Percentiles rank a stretch among this genome's conserved stretches.
These are phyloP conservation scores for Boletus tylopilopsis DNA, from an alignment of 768 basidiomycete species.

Conservation along the genomic window DNA sequence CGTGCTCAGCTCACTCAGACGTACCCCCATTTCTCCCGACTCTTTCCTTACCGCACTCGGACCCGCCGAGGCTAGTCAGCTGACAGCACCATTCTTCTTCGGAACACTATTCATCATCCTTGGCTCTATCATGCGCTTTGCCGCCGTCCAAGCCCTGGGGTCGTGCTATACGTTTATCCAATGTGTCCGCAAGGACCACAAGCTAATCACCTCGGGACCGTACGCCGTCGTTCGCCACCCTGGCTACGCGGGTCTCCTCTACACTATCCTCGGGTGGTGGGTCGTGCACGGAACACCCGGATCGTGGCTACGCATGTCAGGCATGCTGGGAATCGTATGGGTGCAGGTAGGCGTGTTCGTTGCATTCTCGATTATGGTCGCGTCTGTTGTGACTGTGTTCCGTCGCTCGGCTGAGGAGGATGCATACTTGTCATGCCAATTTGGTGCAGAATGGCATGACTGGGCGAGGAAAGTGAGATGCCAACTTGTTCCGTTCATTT, in stretches of 20 bases:
- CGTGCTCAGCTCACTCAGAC: background rate
- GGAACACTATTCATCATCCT: conserved; percentile 1
- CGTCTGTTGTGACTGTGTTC: background rate
- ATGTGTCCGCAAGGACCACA: conserved; percentile 17
- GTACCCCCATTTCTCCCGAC: background rate
- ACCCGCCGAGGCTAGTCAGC: conserved; percentile 1
- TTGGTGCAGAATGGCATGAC: conserved; percentile 20
- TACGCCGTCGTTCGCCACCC: conserved; percentile 30
- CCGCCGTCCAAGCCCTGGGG: conserved; percentile 17
- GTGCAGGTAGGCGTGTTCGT: background rate
- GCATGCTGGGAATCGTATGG: background rate
- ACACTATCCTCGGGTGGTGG: background rate
- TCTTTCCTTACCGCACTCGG: conserved; percentile 2
- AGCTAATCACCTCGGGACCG: conserved; percentile 24
- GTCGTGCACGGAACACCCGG: background rate
- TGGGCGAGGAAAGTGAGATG: conserved; percentile 15
- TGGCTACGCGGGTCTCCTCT: conserved; percentile 14
- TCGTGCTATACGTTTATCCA: conserved; percentile 16
- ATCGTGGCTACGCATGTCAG: conserved; percentile 4
- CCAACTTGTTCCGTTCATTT: conserved; percentile 6
- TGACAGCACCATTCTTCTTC: conserved; percentile 4
- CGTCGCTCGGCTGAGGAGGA: conserved; percentile 24
- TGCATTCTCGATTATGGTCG: too few species aligned
- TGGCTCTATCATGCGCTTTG: conserved; percentile 3
- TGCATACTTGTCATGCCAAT: conserved; percentile 9